Conservation (phyloP, 192 early-diverging fungal species). For the Dispira parvispora region DNA sequence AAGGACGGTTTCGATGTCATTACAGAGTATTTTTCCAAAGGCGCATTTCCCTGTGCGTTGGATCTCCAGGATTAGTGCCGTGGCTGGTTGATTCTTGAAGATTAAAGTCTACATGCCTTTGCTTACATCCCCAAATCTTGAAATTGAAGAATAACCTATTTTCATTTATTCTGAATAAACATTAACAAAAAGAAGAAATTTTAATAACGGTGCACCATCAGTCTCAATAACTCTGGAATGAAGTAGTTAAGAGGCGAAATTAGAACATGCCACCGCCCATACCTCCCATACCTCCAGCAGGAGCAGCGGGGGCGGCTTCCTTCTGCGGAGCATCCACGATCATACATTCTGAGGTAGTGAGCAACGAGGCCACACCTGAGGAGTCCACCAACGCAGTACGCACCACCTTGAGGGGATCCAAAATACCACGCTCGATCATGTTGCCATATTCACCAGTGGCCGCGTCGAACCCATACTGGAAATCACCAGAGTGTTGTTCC, state of each 20-base stretch:
- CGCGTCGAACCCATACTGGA: constrained; percentile 93
- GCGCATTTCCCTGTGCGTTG: constrained; percentile 31
- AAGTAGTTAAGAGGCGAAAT: not conserved
- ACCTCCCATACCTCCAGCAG: constrained; percentile 29
- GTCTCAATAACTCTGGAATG: no score
- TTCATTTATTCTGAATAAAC: no score
- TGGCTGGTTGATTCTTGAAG: no score
- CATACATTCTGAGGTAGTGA: constrained; percentile 98
- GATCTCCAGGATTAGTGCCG: no score
- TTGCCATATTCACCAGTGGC: constrained; percentile 82
- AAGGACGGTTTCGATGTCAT: constrained; percentile 78
- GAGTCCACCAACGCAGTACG: constrained; percentile 96
- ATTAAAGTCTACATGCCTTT: no score
- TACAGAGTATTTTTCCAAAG: constrained; percentile 84
- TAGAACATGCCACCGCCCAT: constrained; percentile 37
- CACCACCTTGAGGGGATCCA: constrained; percentile 99
- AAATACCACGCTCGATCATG: constrained; percentile 93
- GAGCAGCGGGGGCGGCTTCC: constrained; percentile 26
- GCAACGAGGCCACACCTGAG: constrained; percentile 86
- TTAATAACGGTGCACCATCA: no score
- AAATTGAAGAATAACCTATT: no score
- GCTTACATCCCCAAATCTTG: no score
- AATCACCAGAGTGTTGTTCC: constrained; percentile 53
- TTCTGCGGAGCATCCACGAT: constrained; percentile 89
- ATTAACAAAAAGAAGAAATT: no score